phyloP scores from a whole-genome alignment of 495 filamentous ascomycete species.

The Aspergillus asperescens region DNA sequence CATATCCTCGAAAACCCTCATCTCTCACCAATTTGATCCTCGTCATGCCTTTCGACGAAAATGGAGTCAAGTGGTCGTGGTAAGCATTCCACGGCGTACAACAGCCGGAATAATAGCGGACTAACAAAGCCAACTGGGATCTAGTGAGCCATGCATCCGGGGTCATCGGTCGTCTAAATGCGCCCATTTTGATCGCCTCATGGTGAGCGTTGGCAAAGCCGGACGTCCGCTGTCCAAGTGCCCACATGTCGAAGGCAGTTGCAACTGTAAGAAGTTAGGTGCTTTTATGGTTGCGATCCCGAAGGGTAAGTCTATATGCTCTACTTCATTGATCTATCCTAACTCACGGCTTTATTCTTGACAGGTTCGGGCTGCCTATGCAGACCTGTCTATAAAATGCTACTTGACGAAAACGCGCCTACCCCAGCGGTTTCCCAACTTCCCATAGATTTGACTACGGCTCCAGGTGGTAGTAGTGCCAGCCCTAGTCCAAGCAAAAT shows the following conservation, averaged over 20 bases:
- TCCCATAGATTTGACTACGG: slow-evolving; percentile 15
- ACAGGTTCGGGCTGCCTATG: slow-evolving; percentile 39
- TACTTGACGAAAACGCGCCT: slow-evolving; percentile 16
- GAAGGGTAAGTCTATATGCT: slow-evolving; percentile 28
- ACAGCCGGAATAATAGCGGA: neutral
- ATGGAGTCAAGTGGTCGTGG: slow-evolving; percentile 50
- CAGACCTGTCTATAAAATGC: slow-evolving; percentile 40
- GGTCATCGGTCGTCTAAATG: slow-evolving; percentile 85
- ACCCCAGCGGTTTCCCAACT: slow-evolving; percentile 10
- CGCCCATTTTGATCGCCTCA: slow-evolving; percentile 65
- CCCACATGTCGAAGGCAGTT: slow-evolving; percentile 62
- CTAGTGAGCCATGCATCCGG: slow-evolving; percentile 76
- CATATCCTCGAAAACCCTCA: neutral
- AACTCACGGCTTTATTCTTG: neutral
- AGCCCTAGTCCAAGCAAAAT: slow-evolving; percentile 22
- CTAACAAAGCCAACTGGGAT: neutral
- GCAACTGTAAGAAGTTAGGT: slow-evolving; percentile 48
- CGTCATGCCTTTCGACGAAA: slow-evolving; percentile 46
- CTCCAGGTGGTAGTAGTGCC: neutral
- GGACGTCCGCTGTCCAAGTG: slow-evolving; percentile 73
- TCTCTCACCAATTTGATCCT: neutral
- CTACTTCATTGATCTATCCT: neutral
- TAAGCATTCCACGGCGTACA: slow-evolving; percentile 17
- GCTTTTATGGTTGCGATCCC: slow-evolving; percentile 51
- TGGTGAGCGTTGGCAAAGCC: slow-evolving; percentile 75